phyloP scores from a whole-genome alignment of 177 flowering plant genomes.

The Vitis hybrid region DNA sequence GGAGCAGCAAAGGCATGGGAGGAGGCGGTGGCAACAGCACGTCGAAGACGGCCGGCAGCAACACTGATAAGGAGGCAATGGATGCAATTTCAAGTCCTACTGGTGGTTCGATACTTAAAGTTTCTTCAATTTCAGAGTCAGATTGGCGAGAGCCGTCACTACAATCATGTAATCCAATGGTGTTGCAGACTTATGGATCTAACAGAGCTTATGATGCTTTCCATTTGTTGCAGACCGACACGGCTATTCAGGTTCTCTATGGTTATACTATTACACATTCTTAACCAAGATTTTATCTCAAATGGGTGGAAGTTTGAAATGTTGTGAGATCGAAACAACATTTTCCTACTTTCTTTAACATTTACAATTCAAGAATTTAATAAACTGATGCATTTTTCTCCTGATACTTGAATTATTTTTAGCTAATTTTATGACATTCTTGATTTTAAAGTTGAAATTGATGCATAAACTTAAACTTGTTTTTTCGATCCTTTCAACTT shows the following conservation, averaged over 20 bases:
- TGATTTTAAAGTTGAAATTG: too few relatives aligned
- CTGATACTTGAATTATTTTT: too few relatives aligned
- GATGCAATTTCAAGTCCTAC: conserved; percentile 16
- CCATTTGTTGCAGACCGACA: conserved; percentile 56
- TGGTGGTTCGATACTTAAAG: conserved; percentile 12
- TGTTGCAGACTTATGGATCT: conserved; percentile 31
- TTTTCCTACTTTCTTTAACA: too few relatives aligned
- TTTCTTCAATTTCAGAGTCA: conserved; percentile 34
- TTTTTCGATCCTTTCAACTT: too few relatives aligned
- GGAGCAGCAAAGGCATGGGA: conserved; percentile 26
- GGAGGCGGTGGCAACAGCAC: conserved; percentile 26
- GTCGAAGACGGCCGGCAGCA: conserved; percentile 33
- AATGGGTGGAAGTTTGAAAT: too few relatives aligned
- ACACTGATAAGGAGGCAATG: conserved; percentile 15
- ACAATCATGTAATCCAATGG: conserved; percentile 30
- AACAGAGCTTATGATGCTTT: conserved; percentile 63
- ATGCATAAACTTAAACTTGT: too few relatives aligned
- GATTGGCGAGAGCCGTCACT: conserved; percentile 75
- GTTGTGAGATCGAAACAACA: too few relatives aligned
- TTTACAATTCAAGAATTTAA: too few relatives aligned
- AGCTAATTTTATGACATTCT: too few relatives aligned
- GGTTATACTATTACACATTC: neutral
- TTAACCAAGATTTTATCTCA: too few relatives aligned
- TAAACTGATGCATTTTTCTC: too few relatives aligned
- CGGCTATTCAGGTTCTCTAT: conserved; percentile 64